Conservation (phyloP, 148 eudicot species). For the Nepenthes mirabilis region DNA sequence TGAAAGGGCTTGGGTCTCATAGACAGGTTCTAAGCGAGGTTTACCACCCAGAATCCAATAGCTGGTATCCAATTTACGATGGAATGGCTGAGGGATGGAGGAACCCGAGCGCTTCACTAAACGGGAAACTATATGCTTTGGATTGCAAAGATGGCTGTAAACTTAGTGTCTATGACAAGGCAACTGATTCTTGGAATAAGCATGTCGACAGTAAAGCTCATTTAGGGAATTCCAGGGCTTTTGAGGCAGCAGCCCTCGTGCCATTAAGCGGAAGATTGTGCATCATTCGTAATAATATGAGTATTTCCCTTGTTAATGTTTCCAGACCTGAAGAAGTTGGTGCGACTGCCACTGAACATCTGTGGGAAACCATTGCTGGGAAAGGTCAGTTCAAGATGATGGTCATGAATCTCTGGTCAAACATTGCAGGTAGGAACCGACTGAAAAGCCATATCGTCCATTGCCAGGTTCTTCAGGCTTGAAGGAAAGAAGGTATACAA, state of each 20-base stretch:
- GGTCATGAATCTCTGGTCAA: conserved; percentile 62
- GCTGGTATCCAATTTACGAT: conserved; percentile 56
- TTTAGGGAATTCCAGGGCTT: conserved; percentile 64
- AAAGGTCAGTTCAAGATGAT: conserved; percentile 64
- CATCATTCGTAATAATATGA: conserved; percentile 78
- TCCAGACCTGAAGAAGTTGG: conserved; percentile 25
- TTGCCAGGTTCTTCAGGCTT: conserved; percentile 85
- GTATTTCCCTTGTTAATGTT: conserved; percentile 71
- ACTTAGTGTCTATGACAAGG: conserved; percentile 61
- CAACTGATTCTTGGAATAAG: conserved; percentile 61
- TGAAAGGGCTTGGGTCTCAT: conserved; percentile 80
- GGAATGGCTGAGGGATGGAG: conserved; percentile 92
- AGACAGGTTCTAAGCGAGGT: conserved; percentile 76
- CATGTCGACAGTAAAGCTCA: conserved; percentile 67
- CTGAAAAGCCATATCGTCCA: conserved; percentile 68
- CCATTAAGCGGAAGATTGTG: conserved; percentile 62
- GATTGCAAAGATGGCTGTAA: conserved; percentile 93
- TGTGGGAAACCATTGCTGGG: conserved; percentile 73
- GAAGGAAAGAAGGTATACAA: not conserved
- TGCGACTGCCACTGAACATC: conserved; percentile 27
- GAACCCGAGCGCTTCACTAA: conserved; percentile 56
- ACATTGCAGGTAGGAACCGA: conserved; percentile 56
- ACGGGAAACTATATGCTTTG: conserved; percentile 66
- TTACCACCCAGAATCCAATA: conserved; percentile 60
- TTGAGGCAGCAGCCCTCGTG: conserved; percentile 77